Evolutionary conservation across 176 grass and related monocot species (phyloP).

Genomic region (Chloris gayana): DNA sequence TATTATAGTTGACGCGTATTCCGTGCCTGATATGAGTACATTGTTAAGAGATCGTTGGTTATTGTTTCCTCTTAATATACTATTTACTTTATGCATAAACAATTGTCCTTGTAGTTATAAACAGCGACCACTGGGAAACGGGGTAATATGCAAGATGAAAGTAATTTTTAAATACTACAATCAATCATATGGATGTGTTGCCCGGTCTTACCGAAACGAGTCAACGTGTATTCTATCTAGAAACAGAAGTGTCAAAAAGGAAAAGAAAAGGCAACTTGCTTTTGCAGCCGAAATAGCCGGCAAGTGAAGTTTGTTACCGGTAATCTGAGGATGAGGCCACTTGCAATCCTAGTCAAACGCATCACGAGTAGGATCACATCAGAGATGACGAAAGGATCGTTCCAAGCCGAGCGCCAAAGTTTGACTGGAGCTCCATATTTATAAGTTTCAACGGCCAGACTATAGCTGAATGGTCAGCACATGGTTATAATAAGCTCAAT

Average conservation of each 20-base stretch:
- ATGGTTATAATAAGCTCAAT: neutral
- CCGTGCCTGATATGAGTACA: too few species aligned
- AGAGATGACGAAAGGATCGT: constrained; percentile 28
- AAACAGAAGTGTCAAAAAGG: neutral
- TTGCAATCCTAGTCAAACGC: neutral
- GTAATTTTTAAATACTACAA: too few species aligned
- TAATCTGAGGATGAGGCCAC: neutral
- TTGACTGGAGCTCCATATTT: constrained; percentile 1
- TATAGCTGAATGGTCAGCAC: neutral
- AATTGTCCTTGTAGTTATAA: too few species aligned
- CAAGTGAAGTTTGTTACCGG: neutral
- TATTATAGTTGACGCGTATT: too few species aligned
- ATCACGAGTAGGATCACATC: neutral
- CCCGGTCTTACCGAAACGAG: neutral
- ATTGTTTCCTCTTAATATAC: too few species aligned
- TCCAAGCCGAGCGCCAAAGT: neutral
- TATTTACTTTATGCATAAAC: too few species aligned
- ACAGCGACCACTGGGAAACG: too few species aligned
- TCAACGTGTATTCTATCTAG: constrained; percentile 3
- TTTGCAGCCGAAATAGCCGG: neutral
- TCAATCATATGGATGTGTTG: too few species aligned
- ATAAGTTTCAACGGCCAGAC: neutral
- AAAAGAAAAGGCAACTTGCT: neutral
- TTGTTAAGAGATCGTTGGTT: too few species aligned
- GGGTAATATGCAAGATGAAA: too few species aligned